These are phyloP conservation scores for Chionographis japonica DNA, from an alignment of 106 monocot genomes.

Conservation along the genomic window DNA sequence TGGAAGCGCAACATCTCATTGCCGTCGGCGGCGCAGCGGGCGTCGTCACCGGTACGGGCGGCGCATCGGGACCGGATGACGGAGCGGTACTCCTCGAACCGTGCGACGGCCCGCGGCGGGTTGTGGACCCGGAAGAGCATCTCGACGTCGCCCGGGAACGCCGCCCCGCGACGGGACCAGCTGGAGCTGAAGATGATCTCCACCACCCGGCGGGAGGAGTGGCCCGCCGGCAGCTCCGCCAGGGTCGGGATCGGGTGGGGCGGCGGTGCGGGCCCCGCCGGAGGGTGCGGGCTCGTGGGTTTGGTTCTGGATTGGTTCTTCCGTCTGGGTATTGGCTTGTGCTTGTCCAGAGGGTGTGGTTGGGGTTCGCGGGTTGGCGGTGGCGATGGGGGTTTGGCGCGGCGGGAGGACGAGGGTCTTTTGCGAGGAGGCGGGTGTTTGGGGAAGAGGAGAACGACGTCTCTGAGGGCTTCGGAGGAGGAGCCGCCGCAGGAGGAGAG, in stretches of 20 bases:
- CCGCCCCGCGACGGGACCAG: slow-evolving; percentile 18
- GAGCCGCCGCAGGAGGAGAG: no score
- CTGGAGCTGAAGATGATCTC: slow-evolving; percentile 42
- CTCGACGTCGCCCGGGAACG: slow-evolving; percentile 32
- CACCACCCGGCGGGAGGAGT: no score
- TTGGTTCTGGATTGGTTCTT: no score
- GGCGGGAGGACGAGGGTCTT: not conserved
- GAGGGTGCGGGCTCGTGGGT: no score
- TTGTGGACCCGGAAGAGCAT: slow-evolving; percentile 34
- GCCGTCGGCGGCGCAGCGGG: slow-evolving; percentile 37
- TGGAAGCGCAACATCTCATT: slow-evolving; percentile 48
- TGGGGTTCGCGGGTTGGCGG: not conserved
- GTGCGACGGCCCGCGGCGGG: slow-evolving; percentile 17
- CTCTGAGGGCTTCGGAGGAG: no score
- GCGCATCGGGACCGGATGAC: slow-evolving; percentile 12
- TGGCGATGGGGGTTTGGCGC: no score
- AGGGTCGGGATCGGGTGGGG: not conserved
- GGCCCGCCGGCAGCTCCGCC: slow-evolving; percentile 16
- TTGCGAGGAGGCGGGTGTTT: no score
- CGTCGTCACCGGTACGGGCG: not conserved
- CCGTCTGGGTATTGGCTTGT: not conserved
- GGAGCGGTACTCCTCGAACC: slow-evolving; percentile 38
- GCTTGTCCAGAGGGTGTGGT: not conserved
- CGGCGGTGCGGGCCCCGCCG: not conserved
- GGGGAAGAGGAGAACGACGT: no score